phyloP scores from a whole-genome alignment of 345 rosid genomes.

The Rhizophora apiculata region DNA sequence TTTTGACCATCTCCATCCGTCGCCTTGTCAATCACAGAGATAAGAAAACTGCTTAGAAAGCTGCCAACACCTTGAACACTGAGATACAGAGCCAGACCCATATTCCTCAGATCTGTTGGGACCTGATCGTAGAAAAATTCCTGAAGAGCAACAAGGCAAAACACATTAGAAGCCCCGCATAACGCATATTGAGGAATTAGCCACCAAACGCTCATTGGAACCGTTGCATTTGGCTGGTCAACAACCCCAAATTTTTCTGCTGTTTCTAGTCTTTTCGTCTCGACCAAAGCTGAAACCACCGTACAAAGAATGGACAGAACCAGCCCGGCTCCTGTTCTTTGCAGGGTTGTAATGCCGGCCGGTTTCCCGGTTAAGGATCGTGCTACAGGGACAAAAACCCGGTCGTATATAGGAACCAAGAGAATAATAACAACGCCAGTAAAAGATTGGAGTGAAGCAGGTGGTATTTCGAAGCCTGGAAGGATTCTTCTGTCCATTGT shows the following conservation, averaged over 20 bases:
- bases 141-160: slow-evolving; percentile 16
- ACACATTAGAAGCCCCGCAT: slow-evolving; percentile 9
- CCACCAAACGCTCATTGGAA: slow-evolving; percentile 26
- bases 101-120: slow-evolving; percentile 17
- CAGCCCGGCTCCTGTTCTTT: slow-evolving; percentile 27
- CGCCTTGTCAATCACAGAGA: slow-evolving; percentile 17
- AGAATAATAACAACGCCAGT: slow-evolving; percentile 12
- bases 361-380: slow-evolving; percentile 20
- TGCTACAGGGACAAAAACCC: slow-evolving; percentile 19
- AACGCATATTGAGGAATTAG: slow-evolving; percentile 22
- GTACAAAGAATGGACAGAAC: slow-evolving; percentile 16
- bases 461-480: slow-evolving; percentile 13
- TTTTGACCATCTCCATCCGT: slow-evolving; percentile 16
- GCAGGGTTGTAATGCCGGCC: slow-evolving; percentile 26
- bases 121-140: slow-evolving; percentile 28
- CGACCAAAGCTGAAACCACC: slow-evolving; percentile 18
- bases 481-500: slow-evolving; percentile 26
- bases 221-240: slow-evolving; percentile 13
- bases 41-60: slow-evolving; percentile 20
- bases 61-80: slow-evolving; percentile 20
- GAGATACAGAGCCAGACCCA: slow-evolving; percentile 19
- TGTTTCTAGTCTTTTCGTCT: slow-evolving; percentile 18
- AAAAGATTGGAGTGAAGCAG: slow-evolving; percentile 25
- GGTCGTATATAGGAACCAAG: slow-evolving; percentile 25
- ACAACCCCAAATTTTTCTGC: slow-evolving; percentile 13